phyloP scores from a whole-genome alignment of 1,284 basidiomycete genomes.

The Pyrrhoderma noxium region DNA sequence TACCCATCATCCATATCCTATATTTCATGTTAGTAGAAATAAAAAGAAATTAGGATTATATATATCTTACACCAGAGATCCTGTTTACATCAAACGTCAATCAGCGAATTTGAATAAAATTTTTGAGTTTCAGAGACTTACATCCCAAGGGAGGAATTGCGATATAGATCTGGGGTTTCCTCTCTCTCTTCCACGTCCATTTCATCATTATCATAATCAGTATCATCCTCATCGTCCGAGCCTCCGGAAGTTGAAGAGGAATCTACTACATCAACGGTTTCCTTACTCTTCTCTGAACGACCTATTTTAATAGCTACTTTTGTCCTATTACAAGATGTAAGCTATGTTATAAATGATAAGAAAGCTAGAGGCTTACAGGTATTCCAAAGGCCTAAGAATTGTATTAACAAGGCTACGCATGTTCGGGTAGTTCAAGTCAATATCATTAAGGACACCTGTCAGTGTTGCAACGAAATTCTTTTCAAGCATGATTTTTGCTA shows the following conservation, averaged over 20 bases:
- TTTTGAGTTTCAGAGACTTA: no score
- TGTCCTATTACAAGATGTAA: conserved; percentile 45
- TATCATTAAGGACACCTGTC: conserved; percentile 84
- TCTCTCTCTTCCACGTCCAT: conserved; percentile 45
- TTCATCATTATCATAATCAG: conserved; percentile 50
- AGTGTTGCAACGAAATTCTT: conserved; percentile 92
- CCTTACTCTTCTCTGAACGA: conserved; percentile 67
- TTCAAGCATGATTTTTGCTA: conserved; percentile 98
- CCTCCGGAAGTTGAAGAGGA: conserved; percentile 51
- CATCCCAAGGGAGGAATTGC: conserved; percentile 96
- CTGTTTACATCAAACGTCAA: conserved; percentile 28
- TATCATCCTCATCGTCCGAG: conserved; percentile 44
- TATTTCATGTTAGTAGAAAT: conserved; percentile 7
- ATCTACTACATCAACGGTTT: conserved; percentile 42
- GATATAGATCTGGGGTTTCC: conserved; percentile 90
- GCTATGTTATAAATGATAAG: conserved; percentile 1
- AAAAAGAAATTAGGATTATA: conserved; percentile 10
- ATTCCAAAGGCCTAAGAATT: conserved; percentile 85
- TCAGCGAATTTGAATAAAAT: no score
- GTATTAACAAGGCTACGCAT: conserved; percentile 80
- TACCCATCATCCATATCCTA: conserved; percentile 80
- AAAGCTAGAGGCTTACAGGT: conserved; percentile 52
- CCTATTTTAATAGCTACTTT: conserved; percentile 98
- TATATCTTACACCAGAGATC: conserved; percentile 68
- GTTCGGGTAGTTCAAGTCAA: conserved; percentile 94